Evolutionary conservation across 192 early-diverging fungal genomes (phyloP), one percentile per base, ranked within the genome.

Genomic region (Coemansia sp.): DNA sequence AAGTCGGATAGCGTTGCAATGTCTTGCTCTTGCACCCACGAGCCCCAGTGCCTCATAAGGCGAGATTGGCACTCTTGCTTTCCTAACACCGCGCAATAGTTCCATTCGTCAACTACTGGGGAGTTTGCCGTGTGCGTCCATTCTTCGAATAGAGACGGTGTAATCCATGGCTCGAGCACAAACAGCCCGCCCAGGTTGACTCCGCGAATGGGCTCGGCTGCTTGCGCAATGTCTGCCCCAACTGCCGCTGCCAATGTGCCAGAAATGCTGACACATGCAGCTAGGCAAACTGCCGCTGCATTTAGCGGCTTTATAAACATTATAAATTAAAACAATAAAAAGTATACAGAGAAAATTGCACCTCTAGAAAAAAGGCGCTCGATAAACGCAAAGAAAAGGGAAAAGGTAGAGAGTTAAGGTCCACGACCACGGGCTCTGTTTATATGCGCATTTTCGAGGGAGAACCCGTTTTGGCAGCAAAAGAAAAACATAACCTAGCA

Each of bases 151-250:
- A 83, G 49, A 34, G 76, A 79, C 3, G 82, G 82, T 3, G 72
- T 78, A 22, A 87, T 86, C 84, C 86, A 87, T 8, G 76, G 83
- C 66, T 91, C 89, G 2, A 88, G 75, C 8, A 91, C 88, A 37
- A 91, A 82, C 64, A 87, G 86, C 7, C 89, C 88, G 40, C 89
- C 87, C 2, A 91, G 64, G 31, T 89, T 91, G 22, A 89, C 88
- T 6, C 89, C 89, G 5, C 87, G 84, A 26, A 89, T 86, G 38
- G 53, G 40, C 28, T 63, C 70, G 9, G 31, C 14, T 5, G 55
- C 2, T 31, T 62, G 64, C 1, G 19, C 47, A 21, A 21, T 50
- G 0, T 22, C 38, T 21, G 38, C 11, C 4, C 26, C 11, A 2
- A 15, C 21, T 31, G 54, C 22, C 6, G 25, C 36, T 47, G 66